Evolutionary conservation across 768 basidiomycete species (phyloP), one percentile per base, ranked within the genome.

Genomic region (Suillus weaverae): DNA sequence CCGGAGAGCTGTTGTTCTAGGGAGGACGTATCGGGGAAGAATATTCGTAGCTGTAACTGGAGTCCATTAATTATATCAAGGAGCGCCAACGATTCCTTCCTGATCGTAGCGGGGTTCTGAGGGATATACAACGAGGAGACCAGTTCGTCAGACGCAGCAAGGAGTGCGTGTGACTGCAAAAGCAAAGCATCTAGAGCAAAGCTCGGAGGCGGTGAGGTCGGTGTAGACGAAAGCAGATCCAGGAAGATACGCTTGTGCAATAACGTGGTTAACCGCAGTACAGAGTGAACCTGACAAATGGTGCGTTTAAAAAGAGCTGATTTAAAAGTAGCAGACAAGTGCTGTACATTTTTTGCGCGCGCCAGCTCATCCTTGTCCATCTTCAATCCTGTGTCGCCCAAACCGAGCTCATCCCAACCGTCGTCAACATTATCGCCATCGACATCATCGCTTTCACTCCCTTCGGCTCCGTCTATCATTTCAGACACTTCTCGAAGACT

Each of bases 71-170:
- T 76, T 39, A 80, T 72, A 8, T 69, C 70, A 50, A 76, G 70
- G 53, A 86, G 79, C 0, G 78, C 66, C 5, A 70, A 65, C 35
- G 86, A 67, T 61, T 84, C 81, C 13, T 73, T 68, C 11, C 69
- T 67, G 60, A 91, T 74, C 39, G 79, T 74, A 1, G 70, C 69
- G 0, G 73, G 70, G 63, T 87, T 81, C 70, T 92, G 90, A 5
- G 89, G 89, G 0, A 84, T 66, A 71, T 92, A 90, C 46, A 90
- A 76, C 3, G 86, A 77, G n/a, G 88, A 81, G 26, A 89, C 82
- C 61, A 92, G 77, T 46, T 93, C 89, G 71, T 93, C 91, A 5
- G 84, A 81, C 4, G 83, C 80, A 56, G 81, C 72, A 20, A 89
- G 79, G 26, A 91, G 79, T 8, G 74, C 70, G 36, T 83, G 78